Base-by-base conservation (phyloP, 176 grass and related monocot species). In the Oryza nivara region DNA sequence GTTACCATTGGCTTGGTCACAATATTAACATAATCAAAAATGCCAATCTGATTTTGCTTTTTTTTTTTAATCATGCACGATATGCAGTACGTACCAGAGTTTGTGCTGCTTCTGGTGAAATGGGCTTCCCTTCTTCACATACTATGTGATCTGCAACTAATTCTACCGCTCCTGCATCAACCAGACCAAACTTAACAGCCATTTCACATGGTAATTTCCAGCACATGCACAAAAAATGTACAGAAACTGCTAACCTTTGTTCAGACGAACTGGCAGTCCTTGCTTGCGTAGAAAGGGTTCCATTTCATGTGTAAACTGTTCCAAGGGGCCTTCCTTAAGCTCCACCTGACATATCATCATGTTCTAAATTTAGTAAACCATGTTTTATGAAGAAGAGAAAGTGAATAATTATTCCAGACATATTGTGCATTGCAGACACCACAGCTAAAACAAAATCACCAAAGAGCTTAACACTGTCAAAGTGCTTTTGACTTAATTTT, bases 241-340 rank as follows among this genome's bases (percentile, higher is more conserved):
- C 22, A 11, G 22, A 45, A 76, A 70, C 11, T 71, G 65, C 52
- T 85, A 82, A 99, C 93, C 96, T 99, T 89, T 99, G 75, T 94
- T 94, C 79, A 99, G 79, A n/a, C 90, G 87, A 84, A 99, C 96
- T 28, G 96, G 96, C 72, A 96, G 30, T 72, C 91, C 93, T 89
- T 96, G 96, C 67, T 94, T 96, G 44, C 90, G 86, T 56, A 99
- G 75, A 76, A 92, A 96, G 12, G 96, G 93, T 34, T 99, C 93
- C 96, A 96, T 99, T 83, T 99, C 96, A 91, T 96, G 96, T 10
- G 89, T 89, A 83, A 99, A 99, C 67, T 99, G 86, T 56, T 99
- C 93, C 47, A 99, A 74, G 73, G 93, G 96, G 7, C 96, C 96
- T 93, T 93, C 89, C 91, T 99, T 96, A 81, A 99, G 86, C 68